phyloP scores from a whole-genome alignment of 805 yeast genomes.

The Candida broadrunensis region DNA sequence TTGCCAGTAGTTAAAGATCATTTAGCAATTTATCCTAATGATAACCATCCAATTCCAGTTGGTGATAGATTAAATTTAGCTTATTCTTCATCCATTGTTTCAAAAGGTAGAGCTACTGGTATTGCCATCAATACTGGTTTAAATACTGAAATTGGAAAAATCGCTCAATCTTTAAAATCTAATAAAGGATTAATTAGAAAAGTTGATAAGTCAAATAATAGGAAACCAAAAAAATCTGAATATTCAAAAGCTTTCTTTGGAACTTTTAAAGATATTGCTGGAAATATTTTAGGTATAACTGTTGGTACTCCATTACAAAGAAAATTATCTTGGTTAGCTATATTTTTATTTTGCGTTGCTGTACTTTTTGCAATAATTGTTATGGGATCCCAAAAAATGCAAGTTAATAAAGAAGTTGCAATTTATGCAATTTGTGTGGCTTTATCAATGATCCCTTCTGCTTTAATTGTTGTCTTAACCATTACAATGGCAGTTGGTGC shows the following conservation, averaged over 20 bases:
- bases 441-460: slow-evolving; percentile 38
- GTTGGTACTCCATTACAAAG: slow-evolving; percentile 48
- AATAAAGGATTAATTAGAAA: slow-evolving; percentile 20
- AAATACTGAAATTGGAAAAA: slow-evolving; percentile 40
- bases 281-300: slow-evolving; percentile 44
- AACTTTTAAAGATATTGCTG: slow-evolving; percentile 39
- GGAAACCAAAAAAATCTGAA: slow-evolving; percentile 34
- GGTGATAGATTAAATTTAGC: slow-evolving; percentile 36
- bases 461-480: slow-evolving; percentile 36
- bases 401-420: slow-evolving; percentile 32
- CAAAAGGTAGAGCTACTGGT: slow-evolving; percentile 42
- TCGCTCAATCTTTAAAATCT: slow-evolving; percentile 31
- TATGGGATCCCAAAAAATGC: slow-evolving; percentile 33
- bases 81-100: slow-evolving; percentile 35
- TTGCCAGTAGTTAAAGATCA: slow-evolving; percentile 34
- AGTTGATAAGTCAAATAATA: slow-evolving; percentile 34
- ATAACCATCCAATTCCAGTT: slow-evolving; percentile 30
- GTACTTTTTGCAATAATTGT: slow-evolving; percentile 37
- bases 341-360: slow-evolving; percentile 47
- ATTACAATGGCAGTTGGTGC: slow-evolving; percentile 42
- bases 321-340: slow-evolving; percentile 48
- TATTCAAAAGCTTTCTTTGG: slow-evolving; percentile 33
- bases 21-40: slow-evolving; percentile 32
- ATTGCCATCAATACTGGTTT: slow-evolving; percentile 37
- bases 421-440: slow-evolving; percentile 41